Evolutionary conservation across 129 eudicot species (phyloP).

Genomic region (Chrysanthemum seticuspe): DNA sequence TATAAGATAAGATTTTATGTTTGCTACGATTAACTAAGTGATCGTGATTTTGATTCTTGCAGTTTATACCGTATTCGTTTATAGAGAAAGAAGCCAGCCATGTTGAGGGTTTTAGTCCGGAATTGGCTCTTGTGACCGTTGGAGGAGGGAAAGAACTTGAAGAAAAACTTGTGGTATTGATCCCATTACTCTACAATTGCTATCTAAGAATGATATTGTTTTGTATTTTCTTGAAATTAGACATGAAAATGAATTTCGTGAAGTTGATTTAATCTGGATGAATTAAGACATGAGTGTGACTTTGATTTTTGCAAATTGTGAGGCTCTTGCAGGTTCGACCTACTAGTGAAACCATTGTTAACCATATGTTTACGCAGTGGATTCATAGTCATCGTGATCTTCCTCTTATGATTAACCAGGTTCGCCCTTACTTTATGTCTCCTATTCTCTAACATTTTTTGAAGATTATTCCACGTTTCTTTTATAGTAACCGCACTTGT

Average conservation of each 20-base stretch:
- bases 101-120: constrained; percentile 99
- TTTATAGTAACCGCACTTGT: not conserved
- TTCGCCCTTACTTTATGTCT: constrained; percentile 21
- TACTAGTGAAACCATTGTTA: constrained; percentile 98
- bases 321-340: constrained; percentile 99
- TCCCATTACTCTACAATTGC: constrained; percentile 1
- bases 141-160: constrained; percentile 99
- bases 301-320: constrained; percentile 85
- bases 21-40: no score
- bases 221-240: not conserved
- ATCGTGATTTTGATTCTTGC: constrained; percentile 6
- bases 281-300: constrained; percentile 51
- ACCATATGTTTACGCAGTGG: constrained; percentile 99
- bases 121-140: constrained; percentile 93
- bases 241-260: not conserved
- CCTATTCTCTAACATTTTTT: not conserved
- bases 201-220: not conserved
- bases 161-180: constrained; percentile 97
- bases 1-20: no score
- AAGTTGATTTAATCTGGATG: constrained; percentile 18
- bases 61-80: constrained; percentile 97
- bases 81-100: constrained; percentile 99
- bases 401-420: constrained; percentile 99
- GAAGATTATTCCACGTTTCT: not conserved
- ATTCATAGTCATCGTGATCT: constrained; percentile 98